These are phyloP conservation scores for Cryphonectria naterciae DNA, from an alignment of 2,329 filamentous ascomycete genomes.

Conservation along the genomic window DNA sequence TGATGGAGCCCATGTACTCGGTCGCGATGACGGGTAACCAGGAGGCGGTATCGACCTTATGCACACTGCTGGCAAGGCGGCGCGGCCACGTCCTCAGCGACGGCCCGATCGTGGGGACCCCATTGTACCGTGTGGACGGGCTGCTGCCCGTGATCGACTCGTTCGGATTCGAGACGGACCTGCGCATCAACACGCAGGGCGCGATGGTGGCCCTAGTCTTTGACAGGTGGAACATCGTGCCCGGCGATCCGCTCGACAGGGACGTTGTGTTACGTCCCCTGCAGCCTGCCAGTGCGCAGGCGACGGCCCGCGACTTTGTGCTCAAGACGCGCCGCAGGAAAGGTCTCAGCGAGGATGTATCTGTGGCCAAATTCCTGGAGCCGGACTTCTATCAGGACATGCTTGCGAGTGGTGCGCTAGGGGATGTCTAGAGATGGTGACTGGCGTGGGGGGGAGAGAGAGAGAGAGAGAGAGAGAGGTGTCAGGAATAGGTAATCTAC, in stretches of 20 bases:
- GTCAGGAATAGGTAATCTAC: background rate
- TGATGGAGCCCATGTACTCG: constrained; percentile 96
- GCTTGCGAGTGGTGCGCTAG: constrained; percentile 86
- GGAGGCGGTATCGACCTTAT: constrained; percentile 84
- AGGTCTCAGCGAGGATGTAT: constrained; percentile 92
- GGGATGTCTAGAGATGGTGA: constrained; percentile 44
- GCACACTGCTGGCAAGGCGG: constrained; percentile 86
- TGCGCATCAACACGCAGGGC: constrained; percentile 94
- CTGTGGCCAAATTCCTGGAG: constrained; percentile 94
- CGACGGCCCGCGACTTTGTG: constrained; percentile 92
- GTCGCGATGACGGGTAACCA: constrained; percentile 93
- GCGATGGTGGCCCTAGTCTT: constrained; percentile 91
- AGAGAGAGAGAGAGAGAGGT: too few relatives aligned
- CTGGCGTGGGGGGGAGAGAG: too few relatives aligned
- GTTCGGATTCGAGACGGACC: constrained; percentile 97
- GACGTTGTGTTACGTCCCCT: constrained; percentile 81
- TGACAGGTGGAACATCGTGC: constrained; percentile 94
- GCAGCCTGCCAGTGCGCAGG: constrained; percentile 85
- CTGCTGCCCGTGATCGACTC: constrained; percentile 95
- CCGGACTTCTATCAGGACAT: constrained; percentile 88
- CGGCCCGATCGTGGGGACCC: constrained; percentile 90
- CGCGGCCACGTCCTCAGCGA: constrained; percentile 94
- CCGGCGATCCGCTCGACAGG: constrained; percentile 90
- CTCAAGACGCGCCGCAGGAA: constrained; percentile 93
- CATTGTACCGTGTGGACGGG: constrained; percentile 88